Evolutionary conservation across 1,139 yeast species (phyloP), one percentile per base, ranked within the genome.

Genomic region (Pichia sp.): DNA sequence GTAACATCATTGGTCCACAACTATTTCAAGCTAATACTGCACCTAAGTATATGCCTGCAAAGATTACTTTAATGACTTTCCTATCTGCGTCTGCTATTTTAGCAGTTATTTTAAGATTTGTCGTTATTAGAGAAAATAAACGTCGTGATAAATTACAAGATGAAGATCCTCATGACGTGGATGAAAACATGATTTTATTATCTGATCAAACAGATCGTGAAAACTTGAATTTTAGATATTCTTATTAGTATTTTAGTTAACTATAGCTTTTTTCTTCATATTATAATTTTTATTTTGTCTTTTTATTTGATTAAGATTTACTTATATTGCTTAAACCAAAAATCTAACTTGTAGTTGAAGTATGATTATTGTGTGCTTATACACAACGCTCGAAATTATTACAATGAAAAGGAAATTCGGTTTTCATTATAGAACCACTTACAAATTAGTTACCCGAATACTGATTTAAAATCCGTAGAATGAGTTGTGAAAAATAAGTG

Each of bases 1-100:
- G 95, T 22, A 77, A 75, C 62, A 61, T 77, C 51, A 65, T 73
- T 50, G 81, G 81, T 0, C 78, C 79, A 5, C 79, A 75, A 56
- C 72, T 77, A 4, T 77, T 76, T 56, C 62, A 67, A 44, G 62
- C 64, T 1, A 53, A 53, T 6, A 74, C 75, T 60, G 73, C 76
- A 0, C 80, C 81, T 3, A 42, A 53, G 3, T 76, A 74, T 57
- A 58, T 64, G 18, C 74, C 77, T 3, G 82, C 80, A 2, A 66
- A 77, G 27, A 76, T 74, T 6, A 71, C 77, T 27, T 70, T 73
- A 44, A 64, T 78, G 19, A 76, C 73, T 8, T 70, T 77, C 30
- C 71, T 72, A 45, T 62, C 70, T 43, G 70, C 71, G 6, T 70
- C 69, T 39, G 53, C 56, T 18, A 48, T 53, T 22, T 56, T 55